Conservation (phyloP, 177 flowering plant genomes). For the Vitis hybrid region DNA sequence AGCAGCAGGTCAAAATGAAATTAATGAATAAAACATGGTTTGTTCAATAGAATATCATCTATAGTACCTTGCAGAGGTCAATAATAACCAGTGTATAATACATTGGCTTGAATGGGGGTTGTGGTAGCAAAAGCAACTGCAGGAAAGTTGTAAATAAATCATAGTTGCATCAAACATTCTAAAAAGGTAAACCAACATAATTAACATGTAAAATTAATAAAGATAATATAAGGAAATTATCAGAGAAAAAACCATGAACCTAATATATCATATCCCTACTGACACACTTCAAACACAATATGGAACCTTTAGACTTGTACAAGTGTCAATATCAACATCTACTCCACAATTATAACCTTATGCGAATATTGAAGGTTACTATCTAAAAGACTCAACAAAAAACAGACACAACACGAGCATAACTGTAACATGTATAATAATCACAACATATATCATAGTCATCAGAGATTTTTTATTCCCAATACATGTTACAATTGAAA, state of each 20-base stretch:
- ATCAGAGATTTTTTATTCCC: neutral
- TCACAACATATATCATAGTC: neutral
- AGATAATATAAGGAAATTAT: too few relatives aligned
- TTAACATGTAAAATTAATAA: too few relatives aligned
- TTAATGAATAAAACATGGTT: constrained; percentile 1
- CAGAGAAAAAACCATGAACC: too few relatives aligned
- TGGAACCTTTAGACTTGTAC: too few relatives aligned
- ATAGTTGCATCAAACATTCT: neutral
- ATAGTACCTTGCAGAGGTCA: constrained; percentile 91
- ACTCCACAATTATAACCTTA: too few relatives aligned
- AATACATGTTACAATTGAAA: neutral
- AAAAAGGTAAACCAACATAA: neutral
- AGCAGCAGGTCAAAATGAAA: neutral
- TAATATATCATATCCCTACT: too few relatives aligned
- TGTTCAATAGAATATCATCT: neutral
- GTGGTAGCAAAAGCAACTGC: constrained; percentile 93
- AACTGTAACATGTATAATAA: too few relatives aligned
- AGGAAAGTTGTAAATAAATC: constrained; percentile 6
- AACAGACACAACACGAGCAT: neutral
- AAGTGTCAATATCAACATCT: too few relatives aligned
- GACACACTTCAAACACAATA: too few relatives aligned
- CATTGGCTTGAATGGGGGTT: constrained; percentile 89
- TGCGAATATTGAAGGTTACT: too few relatives aligned
- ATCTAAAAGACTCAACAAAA: too few relatives aligned
- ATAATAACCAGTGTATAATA: constrained; percentile 94